A percentile compares a stretch with the other conserved stretches of the same genome.
These are phyloP conservation scores for Tulasnella calospora DNA, from an alignment of 768 basidiomycete species.

Conservation along the genomic window DNA sequence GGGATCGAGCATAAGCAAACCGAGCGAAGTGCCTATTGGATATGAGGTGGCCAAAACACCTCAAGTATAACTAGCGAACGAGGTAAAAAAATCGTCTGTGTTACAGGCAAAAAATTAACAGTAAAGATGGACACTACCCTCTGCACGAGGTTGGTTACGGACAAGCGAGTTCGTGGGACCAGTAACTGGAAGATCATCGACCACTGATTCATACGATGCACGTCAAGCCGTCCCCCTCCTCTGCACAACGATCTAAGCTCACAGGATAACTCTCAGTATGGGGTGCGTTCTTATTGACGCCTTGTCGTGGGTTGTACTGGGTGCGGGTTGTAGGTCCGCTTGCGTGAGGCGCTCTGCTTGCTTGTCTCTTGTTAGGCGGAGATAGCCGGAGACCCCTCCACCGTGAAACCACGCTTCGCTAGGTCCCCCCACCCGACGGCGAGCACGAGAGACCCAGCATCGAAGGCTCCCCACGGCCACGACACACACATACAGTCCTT, in stretches of 20 bases:
- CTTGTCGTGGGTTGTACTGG: neutral
- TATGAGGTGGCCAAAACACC: neutral
- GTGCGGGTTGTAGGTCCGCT: neutral
- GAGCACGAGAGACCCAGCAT: neutral
- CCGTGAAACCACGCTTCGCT: conserved; percentile 4
- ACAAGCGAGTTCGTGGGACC: neutral
- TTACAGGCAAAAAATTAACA: neutral
- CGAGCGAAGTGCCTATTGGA: neutral
- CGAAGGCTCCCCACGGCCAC: conserved; percentile 15
- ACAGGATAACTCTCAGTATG: neutral
- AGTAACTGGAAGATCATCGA: neutral
- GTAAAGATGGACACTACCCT: neutral
- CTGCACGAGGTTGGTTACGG: neutral
- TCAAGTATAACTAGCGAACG: neutral
- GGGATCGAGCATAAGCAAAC: too few relatives aligned
- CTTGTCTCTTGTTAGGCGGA: conserved; percentile 7
- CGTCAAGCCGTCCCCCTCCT: too few relatives aligned
- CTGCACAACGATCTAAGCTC: neutral
- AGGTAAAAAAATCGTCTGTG: neutral
- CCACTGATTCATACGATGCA: too few relatives aligned
- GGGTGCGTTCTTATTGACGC: neutral
- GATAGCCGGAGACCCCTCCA: conserved; percentile 4
- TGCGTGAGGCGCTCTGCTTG: neutral
- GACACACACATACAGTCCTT: conserved; percentile 12
- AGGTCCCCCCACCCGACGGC: conserved; percentile 10